These are phyloP conservation scores for Trichoderma simmonsii DNA, from an alignment of 2,329 filamentous ascomycete species.

Conservation along the genomic window DNA sequence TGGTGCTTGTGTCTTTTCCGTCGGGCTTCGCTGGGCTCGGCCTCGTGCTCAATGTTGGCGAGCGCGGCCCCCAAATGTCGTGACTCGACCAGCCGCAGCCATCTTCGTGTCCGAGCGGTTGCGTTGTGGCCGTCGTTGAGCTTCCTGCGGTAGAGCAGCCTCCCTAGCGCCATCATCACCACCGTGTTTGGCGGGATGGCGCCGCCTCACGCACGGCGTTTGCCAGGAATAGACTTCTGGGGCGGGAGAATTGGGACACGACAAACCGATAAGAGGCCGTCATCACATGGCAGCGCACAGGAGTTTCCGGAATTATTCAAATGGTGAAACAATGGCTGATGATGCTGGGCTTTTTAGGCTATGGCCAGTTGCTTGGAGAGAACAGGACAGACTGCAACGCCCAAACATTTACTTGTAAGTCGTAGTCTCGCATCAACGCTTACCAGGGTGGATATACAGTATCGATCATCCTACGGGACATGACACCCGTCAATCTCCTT, in stretches of 20 bases:
- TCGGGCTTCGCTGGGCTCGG: conserved; percentile 21
- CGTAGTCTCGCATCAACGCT: not conserved
- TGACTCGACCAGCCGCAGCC: conserved; percentile 1
- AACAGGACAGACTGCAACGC: not conserved
- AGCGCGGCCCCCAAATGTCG: not conserved
- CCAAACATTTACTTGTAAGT: not conserved
- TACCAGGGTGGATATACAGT: not conserved
- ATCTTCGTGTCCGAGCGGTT: not conserved
- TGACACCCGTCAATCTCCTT: not conserved
- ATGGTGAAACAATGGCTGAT: not conserved
- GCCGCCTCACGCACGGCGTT: not conserved
- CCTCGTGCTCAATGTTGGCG: not conserved
- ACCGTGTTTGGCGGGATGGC: not conserved
- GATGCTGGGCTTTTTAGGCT: not conserved
- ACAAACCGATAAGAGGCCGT: not conserved
- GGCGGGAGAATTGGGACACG: not conserved
- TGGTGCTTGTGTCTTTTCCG: not conserved
- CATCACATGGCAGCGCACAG: not conserved
- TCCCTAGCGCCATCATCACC: not conserved
- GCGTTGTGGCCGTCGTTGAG: not conserved
- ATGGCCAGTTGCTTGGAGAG: not conserved
- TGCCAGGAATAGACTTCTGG: not conserved
- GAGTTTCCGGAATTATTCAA: not conserved
- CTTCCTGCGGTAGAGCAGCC: not conserved
- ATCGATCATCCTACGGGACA: conserved; percentile 6